phyloP scores from a whole-genome alignment of 2,329 filamentous ascomycete species.

The Elsinoe fawcettii region DNA sequence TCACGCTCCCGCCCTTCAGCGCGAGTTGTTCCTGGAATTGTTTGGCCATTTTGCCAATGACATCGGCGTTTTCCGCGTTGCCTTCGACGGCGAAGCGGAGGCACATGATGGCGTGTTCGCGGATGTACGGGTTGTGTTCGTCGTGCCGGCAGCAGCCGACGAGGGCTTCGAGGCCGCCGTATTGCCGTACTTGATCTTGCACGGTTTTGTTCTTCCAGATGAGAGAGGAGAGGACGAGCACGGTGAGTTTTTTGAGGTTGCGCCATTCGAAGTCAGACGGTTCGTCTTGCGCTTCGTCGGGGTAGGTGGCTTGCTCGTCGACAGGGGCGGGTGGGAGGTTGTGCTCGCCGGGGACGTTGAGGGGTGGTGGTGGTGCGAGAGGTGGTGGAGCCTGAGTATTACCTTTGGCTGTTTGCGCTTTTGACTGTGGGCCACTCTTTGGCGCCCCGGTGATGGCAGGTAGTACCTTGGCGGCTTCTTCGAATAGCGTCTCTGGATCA shows the following conservation, averaged over 20 bases:
- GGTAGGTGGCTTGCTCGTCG: conserved; percentile 33
- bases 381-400: conserved; percentile 1
- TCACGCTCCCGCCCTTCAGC: conserved; percentile 16
- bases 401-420: neutral
- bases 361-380: conserved; percentile 4
- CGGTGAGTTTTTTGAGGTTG: conserved; percentile 87
- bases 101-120: conserved; percentile 81
- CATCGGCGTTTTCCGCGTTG: conserved; percentile 63
- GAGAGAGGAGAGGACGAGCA: conserved; percentile 80
- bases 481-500: neutral
- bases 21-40: conserved; percentile 4
- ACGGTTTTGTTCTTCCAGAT: conserved; percentile 80
- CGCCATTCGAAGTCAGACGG: conserved; percentile 62
- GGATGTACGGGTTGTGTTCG: conserved; percentile 87
- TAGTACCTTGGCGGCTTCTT: neutral
- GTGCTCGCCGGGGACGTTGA: conserved; percentile 6
- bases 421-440: neutral
- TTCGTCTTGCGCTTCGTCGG: conserved; percentile 49
- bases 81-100: conserved; percentile 66
- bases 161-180: conserved; percentile 79
- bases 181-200: conserved; percentile 76
- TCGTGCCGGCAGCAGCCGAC: conserved; percentile 87
- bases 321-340: neutral
- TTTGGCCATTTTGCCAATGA: conserved; percentile 55
- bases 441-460: conserved; percentile 6